These are phyloP conservation scores for Podospora fimiseda DNA, from an alignment of 495 filamentous ascomycete species.

Conservation along the genomic window DNA sequence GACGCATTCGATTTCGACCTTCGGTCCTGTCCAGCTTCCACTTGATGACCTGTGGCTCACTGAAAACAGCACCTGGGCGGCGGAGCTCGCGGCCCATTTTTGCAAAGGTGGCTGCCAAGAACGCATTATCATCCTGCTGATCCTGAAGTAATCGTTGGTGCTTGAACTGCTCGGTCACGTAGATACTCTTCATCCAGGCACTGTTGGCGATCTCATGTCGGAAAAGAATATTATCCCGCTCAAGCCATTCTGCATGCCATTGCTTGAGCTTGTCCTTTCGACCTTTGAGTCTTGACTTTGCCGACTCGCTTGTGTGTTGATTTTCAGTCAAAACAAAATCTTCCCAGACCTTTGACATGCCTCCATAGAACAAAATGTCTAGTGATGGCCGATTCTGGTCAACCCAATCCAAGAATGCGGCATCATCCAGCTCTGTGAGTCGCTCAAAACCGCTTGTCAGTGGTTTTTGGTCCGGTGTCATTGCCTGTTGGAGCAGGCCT, in stretches of 20 bases:
- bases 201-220: slow-evolving; percentile 77
- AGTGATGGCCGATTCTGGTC: slow-evolving; percentile 77
- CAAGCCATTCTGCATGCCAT: slow-evolving; percentile 63
- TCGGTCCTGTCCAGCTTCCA: slow-evolving; percentile 95
- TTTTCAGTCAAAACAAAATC: slow-evolving; percentile 78
- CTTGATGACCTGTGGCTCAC: slow-evolving; percentile 56
- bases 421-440: slow-evolving; percentile 78
- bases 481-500: slow-evolving; percentile 60
- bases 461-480: slow-evolving; percentile 59
- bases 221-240: slow-evolving; percentile 62
- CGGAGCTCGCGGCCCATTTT: slow-evolving; percentile 67
- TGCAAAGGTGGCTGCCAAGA: slow-evolving; percentile 63
- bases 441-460: slow-evolving; percentile 76
- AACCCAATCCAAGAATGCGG: slow-evolving; percentile 79
- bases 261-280: slow-evolving; percentile 74
- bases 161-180: slow-evolving; percentile 83
- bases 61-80: slow-evolving; percentile 72
- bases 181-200: slow-evolving; percentile 92
- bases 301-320: slow-evolving; percentile 62
- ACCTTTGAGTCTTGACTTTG: slow-evolving; percentile 58
- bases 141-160: slow-evolving; percentile 84
- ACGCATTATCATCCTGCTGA: slow-evolving; percentile 77
- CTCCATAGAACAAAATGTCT: slow-evolving; percentile 70
- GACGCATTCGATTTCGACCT: slow-evolving; percentile 89
- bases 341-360: slow-evolving; percentile 76